A percentile compares a stretch with the other conserved stretches of the same genome.
Conservation (phyloP, 73 alveolate genomes). For the Paramecium primaurelia region DNA sequence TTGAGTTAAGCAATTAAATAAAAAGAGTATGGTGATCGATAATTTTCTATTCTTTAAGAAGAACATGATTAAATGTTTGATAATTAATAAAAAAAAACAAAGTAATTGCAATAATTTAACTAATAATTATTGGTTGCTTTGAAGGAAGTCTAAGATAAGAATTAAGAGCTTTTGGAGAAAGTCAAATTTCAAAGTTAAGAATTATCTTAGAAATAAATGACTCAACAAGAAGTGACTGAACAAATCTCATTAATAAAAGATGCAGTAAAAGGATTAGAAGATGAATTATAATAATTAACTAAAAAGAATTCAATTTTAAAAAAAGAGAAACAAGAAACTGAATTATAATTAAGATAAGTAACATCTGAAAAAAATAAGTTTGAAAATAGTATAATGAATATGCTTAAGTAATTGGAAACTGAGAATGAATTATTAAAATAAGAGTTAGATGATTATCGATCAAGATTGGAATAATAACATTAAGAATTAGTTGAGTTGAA, state of each 20-base stretch:
- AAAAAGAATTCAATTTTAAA: not conserved
- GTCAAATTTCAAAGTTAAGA: not conserved
- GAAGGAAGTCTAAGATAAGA: slow-evolving; percentile 38
- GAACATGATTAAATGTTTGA: slow-evolving; percentile 48
- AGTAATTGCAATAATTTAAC: slow-evolving; percentile 18
- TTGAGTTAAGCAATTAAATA: not conserved
- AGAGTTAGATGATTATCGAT: slow-evolving; percentile 19
- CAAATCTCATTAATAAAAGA: not conserved
- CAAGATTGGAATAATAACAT: slow-evolving; percentile 29
- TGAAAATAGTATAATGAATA: not conserved
- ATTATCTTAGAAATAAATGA: not conserved
- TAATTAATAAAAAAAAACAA: slow-evolving; percentile 18
- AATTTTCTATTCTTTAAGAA: not conserved
- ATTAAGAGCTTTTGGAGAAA: slow-evolving; percentile 3
- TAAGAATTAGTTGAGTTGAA: slow-evolving; percentile 5
- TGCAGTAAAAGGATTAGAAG: slow-evolving; percentile 39
- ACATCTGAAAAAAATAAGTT: not conserved
- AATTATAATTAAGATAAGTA: not conserved
- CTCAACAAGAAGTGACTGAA: not conserved
- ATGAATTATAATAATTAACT: not conserved
- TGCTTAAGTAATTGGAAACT: not conserved
- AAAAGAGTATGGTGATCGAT: slow-evolving; percentile 16
- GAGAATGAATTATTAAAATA: slow-evolving; percentile 29
- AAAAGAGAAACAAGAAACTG: not conserved
- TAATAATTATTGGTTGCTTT: slow-evolving; percentile 1